A percentile compares a stretch with the other conserved stretches of the same genome.
Conservation (phyloP, 1,139 yeast species). For the Arxiozyma telluris region DNA sequence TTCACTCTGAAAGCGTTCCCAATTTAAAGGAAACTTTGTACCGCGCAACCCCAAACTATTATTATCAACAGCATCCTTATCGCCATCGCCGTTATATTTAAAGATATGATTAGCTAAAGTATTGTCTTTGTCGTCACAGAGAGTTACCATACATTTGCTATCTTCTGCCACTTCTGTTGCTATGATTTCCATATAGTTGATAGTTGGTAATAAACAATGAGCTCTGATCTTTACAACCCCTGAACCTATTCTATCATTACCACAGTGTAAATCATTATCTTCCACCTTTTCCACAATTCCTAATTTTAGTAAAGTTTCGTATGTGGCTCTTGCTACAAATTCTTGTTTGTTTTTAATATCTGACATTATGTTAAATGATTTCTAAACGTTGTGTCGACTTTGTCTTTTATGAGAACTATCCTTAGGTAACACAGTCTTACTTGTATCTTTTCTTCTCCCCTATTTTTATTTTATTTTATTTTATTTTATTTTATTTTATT, state of each 20-base stretch:
- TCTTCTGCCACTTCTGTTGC: background rate
- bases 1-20: background rate
- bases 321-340: background rate
- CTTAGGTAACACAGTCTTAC: too few relatives aligned
- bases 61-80: background rate
- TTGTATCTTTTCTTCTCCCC: background rate
- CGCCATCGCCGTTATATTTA: background rate
- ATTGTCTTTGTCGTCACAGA: background rate
- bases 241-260: background rate
- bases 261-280: background rate
- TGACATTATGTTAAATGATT: background rate
- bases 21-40: slow-evolving; percentile 2
- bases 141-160: slow-evolving; percentile 3
- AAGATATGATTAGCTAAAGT: background rate
- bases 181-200: background rate
- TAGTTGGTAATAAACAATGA: background rate
- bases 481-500: too few relatives aligned
- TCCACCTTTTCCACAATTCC: background rate
- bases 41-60: background rate
- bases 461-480: too few relatives aligned
- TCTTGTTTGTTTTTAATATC: background rate
- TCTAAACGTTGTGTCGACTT: background rate
- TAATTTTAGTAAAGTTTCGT: background rate
- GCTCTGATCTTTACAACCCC: background rate
- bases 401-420: background rate